phyloP scores from a whole-genome alignment of 164 flowering plant genomes.

The Annona cherimola region DNA sequence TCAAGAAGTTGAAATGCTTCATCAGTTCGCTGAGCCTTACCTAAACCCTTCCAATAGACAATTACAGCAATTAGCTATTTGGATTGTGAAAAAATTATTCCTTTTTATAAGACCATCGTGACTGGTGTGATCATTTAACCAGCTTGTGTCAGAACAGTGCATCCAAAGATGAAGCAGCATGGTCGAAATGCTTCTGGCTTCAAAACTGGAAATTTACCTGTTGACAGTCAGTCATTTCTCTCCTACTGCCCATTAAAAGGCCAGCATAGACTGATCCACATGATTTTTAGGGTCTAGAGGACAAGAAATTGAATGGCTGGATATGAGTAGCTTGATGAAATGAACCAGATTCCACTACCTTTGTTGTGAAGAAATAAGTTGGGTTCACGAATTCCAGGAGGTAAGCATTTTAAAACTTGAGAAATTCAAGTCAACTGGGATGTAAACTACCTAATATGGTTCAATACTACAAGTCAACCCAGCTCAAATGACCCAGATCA shows the following conservation, averaged over 20 bases:
- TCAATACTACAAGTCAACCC: no score
- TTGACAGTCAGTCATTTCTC: neutral
- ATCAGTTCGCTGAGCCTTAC: constrained; percentile 56
- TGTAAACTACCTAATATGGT: no score
- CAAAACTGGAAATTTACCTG: neutral
- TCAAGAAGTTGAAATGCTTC: constrained; percentile 74
- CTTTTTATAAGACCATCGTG: neutral
- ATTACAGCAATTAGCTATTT: neutral
- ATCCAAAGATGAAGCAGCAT: neutral
- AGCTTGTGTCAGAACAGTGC: neutral
- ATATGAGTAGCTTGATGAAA: neutral
- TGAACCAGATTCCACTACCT: neutral
- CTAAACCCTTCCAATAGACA: constrained; percentile 46
- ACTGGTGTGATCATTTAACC: neutral
- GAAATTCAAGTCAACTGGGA: no score
- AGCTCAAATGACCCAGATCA: no score
- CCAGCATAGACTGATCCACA: neutral
- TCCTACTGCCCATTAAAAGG: neutral
- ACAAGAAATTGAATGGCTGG: neutral
- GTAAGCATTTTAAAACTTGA: neutral
- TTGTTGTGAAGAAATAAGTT: neutral
- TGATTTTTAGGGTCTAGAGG: neutral
- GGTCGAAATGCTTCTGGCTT: neutral
- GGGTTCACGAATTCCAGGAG: neutral
- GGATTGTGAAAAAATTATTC: neutral